Evolutionary conservation across 352 stramenopile species (phyloP), one percentile per base, ranked within the genome.

Genomic region (Globisporangium radiosum): DNA sequence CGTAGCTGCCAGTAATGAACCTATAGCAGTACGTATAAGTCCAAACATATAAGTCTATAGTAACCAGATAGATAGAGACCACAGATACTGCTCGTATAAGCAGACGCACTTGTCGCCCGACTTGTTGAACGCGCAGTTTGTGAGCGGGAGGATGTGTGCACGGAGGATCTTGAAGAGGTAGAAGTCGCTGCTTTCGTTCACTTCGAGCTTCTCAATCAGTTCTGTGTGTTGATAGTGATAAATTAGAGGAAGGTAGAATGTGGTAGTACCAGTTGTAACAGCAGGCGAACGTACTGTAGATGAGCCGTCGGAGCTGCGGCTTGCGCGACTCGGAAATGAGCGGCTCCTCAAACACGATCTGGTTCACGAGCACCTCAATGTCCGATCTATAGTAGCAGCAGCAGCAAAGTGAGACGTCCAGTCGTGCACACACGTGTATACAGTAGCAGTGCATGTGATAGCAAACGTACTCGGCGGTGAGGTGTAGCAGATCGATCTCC

Each of bases 101-200:
- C 19, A 2, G 54, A 63, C 69, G 52, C 70, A 93, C 80, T 98
- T 97, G 78, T 98, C 94, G 50, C 94, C 94, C 8, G 81, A 94
- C 65, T 98, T 98, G 85, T 98, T 98, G 75, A 98, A 98, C 25
- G 92, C 94, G 60, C 94, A 98, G 69, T 98, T 98, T 36, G 94
- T 98, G 52, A 98, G 70, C 33, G 94, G 94, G 50, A 98, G 69
- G 48, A 98, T 98, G 69, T 98, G 94, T 14, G 93, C 92, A 13
- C 91, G 74, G 43, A 98, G 70, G 68, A 98, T 98, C 78, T 98
- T 98, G 72, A 98, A 98, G 7, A 98, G 70, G 68, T 98, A 98
- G 56, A 98, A 98, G 64, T 98, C 93, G 63, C 88, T 93, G 68
- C 75, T 96, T 61, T 97, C 91, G 66, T 97, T 97, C 53, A 83